These are phyloP conservation scores for Pseudohalonectria lignicola DNA, from an alignment of 2,329 filamentous ascomycete genomes.

Conservation along the genomic window DNA sequence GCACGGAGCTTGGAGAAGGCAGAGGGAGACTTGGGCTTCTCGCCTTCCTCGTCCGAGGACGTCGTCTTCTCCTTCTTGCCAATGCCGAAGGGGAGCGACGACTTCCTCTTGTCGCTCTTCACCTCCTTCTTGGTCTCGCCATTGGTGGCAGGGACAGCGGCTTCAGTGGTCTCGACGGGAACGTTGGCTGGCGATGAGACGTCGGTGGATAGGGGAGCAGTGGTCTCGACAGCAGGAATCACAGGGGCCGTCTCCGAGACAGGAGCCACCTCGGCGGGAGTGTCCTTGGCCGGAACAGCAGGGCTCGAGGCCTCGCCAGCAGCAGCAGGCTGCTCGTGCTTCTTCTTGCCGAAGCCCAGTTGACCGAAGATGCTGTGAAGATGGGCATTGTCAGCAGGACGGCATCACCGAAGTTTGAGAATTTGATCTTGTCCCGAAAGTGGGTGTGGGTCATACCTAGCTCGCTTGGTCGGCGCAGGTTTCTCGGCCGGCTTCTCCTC, in stretches of 20 bases:
- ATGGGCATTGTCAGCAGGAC: slow-evolving; percentile 7
- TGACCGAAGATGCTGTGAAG: slow-evolving; percentile 38
- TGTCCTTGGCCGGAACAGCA: slow-evolving; percentile 30
- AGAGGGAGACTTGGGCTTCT: slow-evolving; percentile 39
- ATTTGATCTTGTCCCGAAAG: not conserved
- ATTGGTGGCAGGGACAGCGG: slow-evolving; percentile 25
- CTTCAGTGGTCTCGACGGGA: slow-evolving; percentile 35
- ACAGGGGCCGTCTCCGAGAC: slow-evolving; percentile 44
- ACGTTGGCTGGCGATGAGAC: slow-evolving; percentile 35
- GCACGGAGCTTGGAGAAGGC: slow-evolving; percentile 51
- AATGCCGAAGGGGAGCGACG: slow-evolving; percentile 62
- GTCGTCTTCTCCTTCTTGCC: slow-evolving; percentile 63
- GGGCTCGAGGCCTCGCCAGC: slow-evolving; percentile 29
- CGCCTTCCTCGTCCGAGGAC: slow-evolving; percentile 49
- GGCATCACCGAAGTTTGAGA: not conserved
- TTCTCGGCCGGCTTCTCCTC: slow-evolving; percentile 8
- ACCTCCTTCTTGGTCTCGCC: slow-evolving; percentile 52
- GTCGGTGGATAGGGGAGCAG: slow-evolving; percentile 44
- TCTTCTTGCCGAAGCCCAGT: slow-evolving; percentile 49
- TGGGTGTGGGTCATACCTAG: slow-evolving; percentile 27
- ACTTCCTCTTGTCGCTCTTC: slow-evolving; percentile 64
- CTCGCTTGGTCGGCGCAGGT: slow-evolving; percentile 35
- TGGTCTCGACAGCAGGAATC: slow-evolving; percentile 47
- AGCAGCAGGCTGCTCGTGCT: slow-evolving; percentile 31
- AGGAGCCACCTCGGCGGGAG: slow-evolving; percentile 22